Evolutionary conservation across 1,284 basidiomycete genomes (phyloP), one percentile per base, ranked within the genome.

Genomic region (Vanrija sp.): DNA sequence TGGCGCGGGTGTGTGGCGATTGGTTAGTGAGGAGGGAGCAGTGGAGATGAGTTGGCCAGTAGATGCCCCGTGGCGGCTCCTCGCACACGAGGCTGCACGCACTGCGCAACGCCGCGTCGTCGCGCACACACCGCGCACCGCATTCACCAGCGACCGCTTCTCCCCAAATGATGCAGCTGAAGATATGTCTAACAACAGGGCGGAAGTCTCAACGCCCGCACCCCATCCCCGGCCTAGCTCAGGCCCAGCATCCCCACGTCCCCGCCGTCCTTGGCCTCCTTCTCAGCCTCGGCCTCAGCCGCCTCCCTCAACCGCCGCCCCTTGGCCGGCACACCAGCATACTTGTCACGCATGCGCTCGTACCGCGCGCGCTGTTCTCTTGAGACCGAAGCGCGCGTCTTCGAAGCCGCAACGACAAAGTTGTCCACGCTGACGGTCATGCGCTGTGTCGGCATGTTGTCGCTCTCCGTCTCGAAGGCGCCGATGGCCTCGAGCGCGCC

Each of bases 381-480:
- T 46, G 86, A 88, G 14, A 98, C 95, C 72, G 89, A 93, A 9
- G 93, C 92, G 51, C 84, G 82, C 12, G 96, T 86, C 78, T 95
- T 96, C 21, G 83, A 83, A 63, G 91, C 76, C 9, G 94, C 94
- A 2, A 69, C 73, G 23, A 74, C 72, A 67, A 98, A 97, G 74
- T 98, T 91, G 2, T 79, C 75, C 14, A 71, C 68, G 34, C 71
- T 82, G 51, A 73, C 80, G 62, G 58, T 51, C 7, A 94, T 61
- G 12, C 49, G 38, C 10, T 57, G 38, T 16, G 59, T 47, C 8
- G 61, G 52, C 16, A 54, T 43, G 42, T 67, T 70, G 10, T 82
- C 83, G 67, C 85, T 80, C 57, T 83, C 80, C 9, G 34, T 34
- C 14, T 34, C 34, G 49, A 75, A 75, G 3, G 72, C 71, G 51